phyloP scores from a whole-genome alignment of 2,329 filamentous ascomycete genomes.

The Didymella pomorum region DNA sequence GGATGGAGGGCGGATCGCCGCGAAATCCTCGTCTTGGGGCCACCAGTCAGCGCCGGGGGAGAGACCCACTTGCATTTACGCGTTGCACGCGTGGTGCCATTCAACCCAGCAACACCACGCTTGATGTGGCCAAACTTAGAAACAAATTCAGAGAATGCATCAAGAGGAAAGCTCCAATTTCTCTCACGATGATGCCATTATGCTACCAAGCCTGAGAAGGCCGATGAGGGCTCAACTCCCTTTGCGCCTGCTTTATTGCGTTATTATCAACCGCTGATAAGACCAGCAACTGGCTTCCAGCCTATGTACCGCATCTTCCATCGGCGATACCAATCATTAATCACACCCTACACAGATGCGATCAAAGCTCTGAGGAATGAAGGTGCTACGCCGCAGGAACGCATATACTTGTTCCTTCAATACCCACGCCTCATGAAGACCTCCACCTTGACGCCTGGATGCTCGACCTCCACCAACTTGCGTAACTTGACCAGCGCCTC shows the following conservation, averaged over 20 bases:
- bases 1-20: not conserved
- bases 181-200: not conserved
- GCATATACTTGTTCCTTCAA: not conserved
- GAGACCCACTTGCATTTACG: not conserved
- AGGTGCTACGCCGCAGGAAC: not conserved
- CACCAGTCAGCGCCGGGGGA: not conserved
- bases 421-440: constrained; percentile 3
- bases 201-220: not conserved
- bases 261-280: not conserved
- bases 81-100: not conserved
- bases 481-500: constrained; percentile 3
- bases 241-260: not conserved
- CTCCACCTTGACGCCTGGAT: constrained; percentile 5
- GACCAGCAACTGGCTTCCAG: not conserved
- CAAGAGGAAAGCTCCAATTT: not conserved
- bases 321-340: not conserved
- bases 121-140: not conserved
- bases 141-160: not conserved
- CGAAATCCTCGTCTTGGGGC: not conserved
- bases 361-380: not conserved
- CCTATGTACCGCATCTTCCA: not conserved
- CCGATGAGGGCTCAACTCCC: not conserved
- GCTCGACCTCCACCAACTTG: not conserved
- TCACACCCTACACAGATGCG: not conserved
- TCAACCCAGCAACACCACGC: not conserved